These are phyloP conservation scores for Vinca minor DNA, from an alignment of 257 asterid species.

Conservation along the genomic window DNA sequence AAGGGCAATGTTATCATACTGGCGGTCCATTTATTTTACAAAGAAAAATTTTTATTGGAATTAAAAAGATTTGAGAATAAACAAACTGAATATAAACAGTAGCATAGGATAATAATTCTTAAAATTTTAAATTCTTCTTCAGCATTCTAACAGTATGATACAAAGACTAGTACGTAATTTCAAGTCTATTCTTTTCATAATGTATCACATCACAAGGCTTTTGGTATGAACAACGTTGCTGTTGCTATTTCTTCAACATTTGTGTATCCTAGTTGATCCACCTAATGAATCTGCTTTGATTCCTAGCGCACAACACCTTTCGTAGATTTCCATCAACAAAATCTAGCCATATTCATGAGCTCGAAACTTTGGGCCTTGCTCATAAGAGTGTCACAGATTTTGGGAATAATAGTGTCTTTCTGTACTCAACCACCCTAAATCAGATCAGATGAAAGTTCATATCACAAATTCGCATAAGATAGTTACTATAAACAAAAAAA, in stretches of 20 bases:
- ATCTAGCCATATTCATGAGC: neutral
- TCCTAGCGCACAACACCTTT: neutral
- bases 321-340: neutral
- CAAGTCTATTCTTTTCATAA: neutral
- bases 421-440: slow-evolving; percentile 1
- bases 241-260: neutral
- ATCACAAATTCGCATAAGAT: neutral
- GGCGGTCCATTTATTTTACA: no score
- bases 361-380: neutral
- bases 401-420: neutral
- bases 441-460: neutral
- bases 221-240: neutral
- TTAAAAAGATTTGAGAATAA: no score
- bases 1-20: no score
- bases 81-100: no score
- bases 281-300: neutral
- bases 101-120: neutral
- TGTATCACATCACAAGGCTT: neutral
- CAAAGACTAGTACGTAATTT: neutral
- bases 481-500: neutral
- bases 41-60: no score
- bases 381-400: neutral
- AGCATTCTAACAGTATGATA: neutral
- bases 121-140: neutral
- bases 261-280: neutral